Conservation (phyloP, 2,329 filamentous ascomycete genomes). For the Scedosporium apiospermum region DNA sequence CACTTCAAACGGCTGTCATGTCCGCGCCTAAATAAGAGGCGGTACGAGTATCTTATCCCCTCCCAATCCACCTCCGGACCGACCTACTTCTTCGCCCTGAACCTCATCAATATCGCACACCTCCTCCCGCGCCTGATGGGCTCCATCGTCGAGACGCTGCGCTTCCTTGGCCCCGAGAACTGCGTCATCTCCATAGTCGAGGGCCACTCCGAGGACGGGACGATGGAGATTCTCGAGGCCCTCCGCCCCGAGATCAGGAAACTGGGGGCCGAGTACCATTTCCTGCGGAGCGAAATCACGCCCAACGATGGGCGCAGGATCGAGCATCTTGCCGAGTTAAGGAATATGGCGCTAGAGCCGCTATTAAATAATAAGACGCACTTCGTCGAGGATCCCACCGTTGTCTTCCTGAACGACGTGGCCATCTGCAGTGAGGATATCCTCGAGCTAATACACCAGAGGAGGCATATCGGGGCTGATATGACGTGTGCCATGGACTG, state of each 20-base stretch:
- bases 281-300: slow-evolving; percentile 31
- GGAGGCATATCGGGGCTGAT: slow-evolving; percentile 32
- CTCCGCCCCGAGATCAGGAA: slow-evolving; percentile 28
- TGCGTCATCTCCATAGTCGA: slow-evolving; percentile 48
- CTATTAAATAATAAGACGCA: slow-evolving; percentile 21
- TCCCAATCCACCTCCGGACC: slow-evolving; percentile 7
- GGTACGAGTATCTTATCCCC: slow-evolving; percentile 15
- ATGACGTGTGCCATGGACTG: slow-evolving; percentile 54
- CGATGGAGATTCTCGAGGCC: slow-evolving; percentile 35
- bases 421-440: slow-evolving; percentile 44
- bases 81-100: slow-evolving; percentile 42
- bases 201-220: slow-evolving; percentile 45
- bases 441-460: slow-evolving; percentile 45
- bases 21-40: slow-evolving; percentile 3
- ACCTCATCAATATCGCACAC: slow-evolving; percentile 33
- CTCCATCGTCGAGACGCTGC: slow-evolving; percentile 38
- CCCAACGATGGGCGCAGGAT: slow-evolving; percentile 35
- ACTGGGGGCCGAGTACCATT: slow-evolving; percentile 29
- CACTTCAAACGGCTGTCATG: not conserved
- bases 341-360: slow-evolving; percentile 42
- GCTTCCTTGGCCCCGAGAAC: slow-evolving; percentile 37
- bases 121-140: slow-evolving; percentile 42
- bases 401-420: slow-evolving; percentile 47
- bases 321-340: slow-evolving; percentile 34
- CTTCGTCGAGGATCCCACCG: slow-evolving; percentile 26